Conservation (phyloP, 202 grass and related monocot species). For the Eragrostis tef region DNA sequence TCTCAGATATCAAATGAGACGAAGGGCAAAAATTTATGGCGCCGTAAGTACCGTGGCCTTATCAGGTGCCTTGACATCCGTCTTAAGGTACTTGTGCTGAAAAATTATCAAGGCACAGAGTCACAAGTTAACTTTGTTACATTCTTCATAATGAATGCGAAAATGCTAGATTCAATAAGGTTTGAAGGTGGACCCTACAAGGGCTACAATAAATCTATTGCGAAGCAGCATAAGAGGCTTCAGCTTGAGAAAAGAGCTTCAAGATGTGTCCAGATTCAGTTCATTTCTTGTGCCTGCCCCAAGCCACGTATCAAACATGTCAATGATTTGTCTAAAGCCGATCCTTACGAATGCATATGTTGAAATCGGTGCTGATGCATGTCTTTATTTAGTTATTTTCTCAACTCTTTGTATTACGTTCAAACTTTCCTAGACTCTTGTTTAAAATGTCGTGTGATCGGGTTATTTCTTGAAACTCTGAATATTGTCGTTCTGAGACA, state of each 20-base stretch:
- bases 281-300: too few species aligned
- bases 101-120: not conserved
- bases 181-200: not conserved
- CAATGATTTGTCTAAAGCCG: too few species aligned
- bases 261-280: too few species aligned
- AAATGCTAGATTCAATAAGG: not conserved
- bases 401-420: too few species aligned
- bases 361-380: too few species aligned
- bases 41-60: not conserved
- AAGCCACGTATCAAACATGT: too few species aligned
- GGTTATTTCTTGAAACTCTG: too few species aligned
- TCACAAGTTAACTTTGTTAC: not conserved
- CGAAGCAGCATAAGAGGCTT: conserved; percentile 7
- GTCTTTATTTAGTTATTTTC: too few species aligned
- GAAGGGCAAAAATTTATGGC: not conserved
- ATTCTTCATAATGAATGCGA: conserved; percentile 12
- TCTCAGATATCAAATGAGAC: not conserved
- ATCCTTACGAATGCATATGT: too few species aligned
- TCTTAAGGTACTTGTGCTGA: not conserved
- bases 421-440: too few species aligned
- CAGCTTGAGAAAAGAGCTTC: not conserved
- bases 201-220: not conserved
- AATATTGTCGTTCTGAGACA: too few species aligned
- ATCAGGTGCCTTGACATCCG: not conserved
- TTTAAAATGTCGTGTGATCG: too few species aligned